These are phyloP conservation scores for Suillus luteus DNA, from an alignment of 768 basidiomycete genomes.

Conservation along the genomic window DNA sequence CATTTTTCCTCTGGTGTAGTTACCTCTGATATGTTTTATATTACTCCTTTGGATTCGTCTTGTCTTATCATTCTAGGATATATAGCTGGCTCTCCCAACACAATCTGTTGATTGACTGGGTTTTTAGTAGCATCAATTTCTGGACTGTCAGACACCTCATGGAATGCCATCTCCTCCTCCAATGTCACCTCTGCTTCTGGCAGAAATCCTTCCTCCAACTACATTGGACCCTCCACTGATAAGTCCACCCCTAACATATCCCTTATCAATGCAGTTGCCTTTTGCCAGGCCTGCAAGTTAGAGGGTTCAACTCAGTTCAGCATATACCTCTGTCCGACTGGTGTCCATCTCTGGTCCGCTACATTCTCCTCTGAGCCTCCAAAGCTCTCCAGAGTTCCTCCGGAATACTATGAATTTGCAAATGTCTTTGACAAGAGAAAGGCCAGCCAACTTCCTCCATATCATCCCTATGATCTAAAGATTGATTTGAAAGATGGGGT, in stretches of 20 bases:
- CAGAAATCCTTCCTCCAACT: not conserved
- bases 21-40: slow-evolving; percentile 2
- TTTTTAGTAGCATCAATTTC: not conserved
- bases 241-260: not conserved
- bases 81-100: slow-evolving; percentile 12
- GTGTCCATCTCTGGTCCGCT: not conserved
- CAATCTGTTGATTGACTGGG: not conserved
- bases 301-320: not conserved
- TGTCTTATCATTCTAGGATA: slow-evolving; percentile 11
- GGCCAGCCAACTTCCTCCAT: no score
- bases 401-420: no score
- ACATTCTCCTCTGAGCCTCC: not conserved
- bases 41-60: slow-evolving; percentile 11
- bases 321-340: not conserved
- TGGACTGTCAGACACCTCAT: not conserved
- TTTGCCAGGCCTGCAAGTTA: no score
- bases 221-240: not conserved
- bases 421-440: no score
- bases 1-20: not conserved
- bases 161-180: not conserved
- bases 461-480: no score
- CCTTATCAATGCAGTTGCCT: not conserved
- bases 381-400: no score
- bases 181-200: not conserved
- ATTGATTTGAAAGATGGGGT: no score